These are phyloP conservation scores for Salix koriyanagi DNA, from an alignment of 345 rosid genomes.

Conservation along the genomic window DNA sequence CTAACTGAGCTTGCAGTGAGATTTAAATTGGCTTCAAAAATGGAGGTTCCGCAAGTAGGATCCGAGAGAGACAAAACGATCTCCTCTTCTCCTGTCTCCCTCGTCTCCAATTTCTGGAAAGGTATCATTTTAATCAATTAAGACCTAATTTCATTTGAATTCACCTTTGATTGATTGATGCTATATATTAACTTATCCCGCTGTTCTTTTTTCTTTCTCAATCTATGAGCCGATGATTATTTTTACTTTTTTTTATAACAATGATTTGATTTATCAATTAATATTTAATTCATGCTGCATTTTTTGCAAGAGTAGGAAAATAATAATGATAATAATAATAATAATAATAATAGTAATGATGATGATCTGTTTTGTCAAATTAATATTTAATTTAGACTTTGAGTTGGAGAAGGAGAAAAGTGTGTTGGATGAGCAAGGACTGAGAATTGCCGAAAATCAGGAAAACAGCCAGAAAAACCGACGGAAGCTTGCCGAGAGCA, in stretches of 20 bases:
- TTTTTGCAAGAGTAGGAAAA: too few relatives aligned
- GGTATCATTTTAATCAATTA: slow-evolving; percentile 32
- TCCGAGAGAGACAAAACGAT: slow-evolving; percentile 64
- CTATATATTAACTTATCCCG: too few relatives aligned
- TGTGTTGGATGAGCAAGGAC: slow-evolving; percentile 88
- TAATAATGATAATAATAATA: too few relatives aligned
- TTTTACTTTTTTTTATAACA: too few relatives aligned
- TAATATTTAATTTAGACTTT: slow-evolving; percentile 47
- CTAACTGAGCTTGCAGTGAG: neutral
- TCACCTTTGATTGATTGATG: too few relatives aligned
- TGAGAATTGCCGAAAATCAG: slow-evolving; percentile 91
- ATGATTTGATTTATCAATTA: too few relatives aligned
- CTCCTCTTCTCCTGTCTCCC: slow-evolving; percentile 67
- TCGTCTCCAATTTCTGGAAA: slow-evolving; percentile 88
- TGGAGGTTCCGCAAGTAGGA: slow-evolving; percentile 73
- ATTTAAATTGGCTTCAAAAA: slow-evolving; percentile 12
- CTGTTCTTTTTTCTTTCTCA: too few relatives aligned
- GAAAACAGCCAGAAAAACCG: slow-evolving; percentile 92
- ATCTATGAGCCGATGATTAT: too few relatives aligned
- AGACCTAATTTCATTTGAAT: neutral
- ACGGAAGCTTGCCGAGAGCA: slow-evolving; percentile 97
- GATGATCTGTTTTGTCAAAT: too few relatives aligned
- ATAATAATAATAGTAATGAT: too few relatives aligned
- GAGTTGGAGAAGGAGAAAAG: slow-evolving; percentile 90
- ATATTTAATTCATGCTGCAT: too few relatives aligned